A percentile compares a stretch with the other conserved stretches of the same genome.
These are phyloP conservation scores for Paramecium bursaria DNA, from an alignment of 73 alveolate species.

Conservation along the genomic window DNA sequence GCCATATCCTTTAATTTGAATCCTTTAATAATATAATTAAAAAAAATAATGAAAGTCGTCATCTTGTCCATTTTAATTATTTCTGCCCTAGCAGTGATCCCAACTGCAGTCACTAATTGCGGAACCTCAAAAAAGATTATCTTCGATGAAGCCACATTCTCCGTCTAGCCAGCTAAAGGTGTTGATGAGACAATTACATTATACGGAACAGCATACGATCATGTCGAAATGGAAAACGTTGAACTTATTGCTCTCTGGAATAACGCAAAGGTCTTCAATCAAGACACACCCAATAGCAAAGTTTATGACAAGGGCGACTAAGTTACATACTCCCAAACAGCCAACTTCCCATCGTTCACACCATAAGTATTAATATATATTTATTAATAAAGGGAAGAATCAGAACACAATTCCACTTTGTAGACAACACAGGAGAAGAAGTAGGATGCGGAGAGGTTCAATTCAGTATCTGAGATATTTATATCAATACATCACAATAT, in stretches of 20 bases:
- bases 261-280: not conserved
- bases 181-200: conserved; percentile 49
- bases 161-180: conserved; percentile 41
- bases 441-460: conserved; percentile 20
- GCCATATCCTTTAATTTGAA: not conserved
- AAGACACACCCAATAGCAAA: conserved; percentile 1
- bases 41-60: not conserved
- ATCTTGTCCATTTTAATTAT: not conserved
- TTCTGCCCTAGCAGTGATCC: not conserved
- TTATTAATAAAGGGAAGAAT: conserved; percentile 20
- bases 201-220: conserved; percentile 44
- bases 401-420: conserved; percentile 2
- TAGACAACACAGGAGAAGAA: not conserved
- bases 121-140: not conserved
- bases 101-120: conserved; percentile 49
- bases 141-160: conserved; percentile 19
- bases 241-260: conserved; percentile 12
- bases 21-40: too few species aligned
- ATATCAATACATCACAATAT: not conserved
- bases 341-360: conserved; percentile 34
- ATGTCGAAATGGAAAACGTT: conserved; percentile 22
- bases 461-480: not conserved
- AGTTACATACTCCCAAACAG: not conserved
- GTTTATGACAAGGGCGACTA: conserved; percentile 1
- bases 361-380: conserved; percentile 51